Percentiles rank a stretch among this genome's conserved stretches.
These are phyloP conservation scores for Lasiodiplodia theobromae DNA, from an alignment of 2,329 filamentous ascomycete species.

Conservation along the genomic window DNA sequence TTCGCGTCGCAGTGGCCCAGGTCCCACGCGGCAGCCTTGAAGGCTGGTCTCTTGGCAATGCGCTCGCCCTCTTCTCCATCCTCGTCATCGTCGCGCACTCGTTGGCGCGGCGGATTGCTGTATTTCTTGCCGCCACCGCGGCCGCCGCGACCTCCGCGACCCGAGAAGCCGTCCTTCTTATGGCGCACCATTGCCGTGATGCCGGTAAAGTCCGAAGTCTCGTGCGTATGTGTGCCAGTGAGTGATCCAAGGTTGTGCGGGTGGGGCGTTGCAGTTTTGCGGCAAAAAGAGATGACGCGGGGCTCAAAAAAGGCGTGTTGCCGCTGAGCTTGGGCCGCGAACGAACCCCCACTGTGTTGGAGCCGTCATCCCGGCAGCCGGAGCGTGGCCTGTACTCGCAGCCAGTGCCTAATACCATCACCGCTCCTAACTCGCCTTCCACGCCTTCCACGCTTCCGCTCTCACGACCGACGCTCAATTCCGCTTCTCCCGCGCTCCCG, in stretches of 20 bases:
- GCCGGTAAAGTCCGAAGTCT: not conserved
- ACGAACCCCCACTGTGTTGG: conserved; percentile 25
- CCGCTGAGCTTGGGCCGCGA: not conserved
- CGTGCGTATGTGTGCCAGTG: not conserved
- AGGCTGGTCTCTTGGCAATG: conserved; percentile 51
- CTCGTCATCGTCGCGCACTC: conserved; percentile 56
- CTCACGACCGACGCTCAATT: conserved; percentile 3
- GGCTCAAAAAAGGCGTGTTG: conserved; percentile 9
- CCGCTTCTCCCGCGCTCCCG: not conserved
- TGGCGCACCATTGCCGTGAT: conserved; percentile 80
- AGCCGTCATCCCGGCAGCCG: conserved; percentile 20
- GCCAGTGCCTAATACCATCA: conserved; percentile 12
- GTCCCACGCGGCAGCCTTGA: conserved; percentile 98
- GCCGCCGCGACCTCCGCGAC: conserved; percentile 49
- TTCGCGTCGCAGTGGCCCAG: conserved; percentile 97
- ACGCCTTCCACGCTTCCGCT: not conserved
- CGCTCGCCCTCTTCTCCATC: conserved; percentile 47
- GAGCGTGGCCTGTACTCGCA: conserved; percentile 25
- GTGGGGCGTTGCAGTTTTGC: not conserved
- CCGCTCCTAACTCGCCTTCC: conserved; percentile 4
- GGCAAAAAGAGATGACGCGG: conserved; percentile 18
- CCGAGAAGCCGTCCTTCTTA: conserved; percentile 84
- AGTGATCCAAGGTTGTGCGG: not conserved
- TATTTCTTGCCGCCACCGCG: conserved; percentile 69
- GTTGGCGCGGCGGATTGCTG: conserved; percentile 64